Conservation (phyloP, 495 filamentous ascomycete species). For the Neurospora sp. region DNA sequence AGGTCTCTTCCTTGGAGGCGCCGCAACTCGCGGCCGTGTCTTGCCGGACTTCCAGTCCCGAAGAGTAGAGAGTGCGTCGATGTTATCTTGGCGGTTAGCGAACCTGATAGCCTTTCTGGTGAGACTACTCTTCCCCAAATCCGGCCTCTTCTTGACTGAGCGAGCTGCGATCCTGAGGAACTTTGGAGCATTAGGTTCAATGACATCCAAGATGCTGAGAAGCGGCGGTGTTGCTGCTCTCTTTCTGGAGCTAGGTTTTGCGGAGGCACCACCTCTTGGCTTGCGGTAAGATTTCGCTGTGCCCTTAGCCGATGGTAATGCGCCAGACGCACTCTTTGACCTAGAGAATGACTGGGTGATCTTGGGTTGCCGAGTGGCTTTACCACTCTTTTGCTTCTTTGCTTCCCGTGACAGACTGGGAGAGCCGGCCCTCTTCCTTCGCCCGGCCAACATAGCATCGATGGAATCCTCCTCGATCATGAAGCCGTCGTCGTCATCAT, state of each 20-base stretch:
- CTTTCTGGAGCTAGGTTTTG: neutral
- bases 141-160: slow-evolving; percentile 47
- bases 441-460: slow-evolving; percentile 42
- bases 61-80: slow-evolving; percentile 60
- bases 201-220: slow-evolving; percentile 65
- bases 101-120: slow-evolving; percentile 62
- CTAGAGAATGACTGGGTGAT: slow-evolving; percentile 33
- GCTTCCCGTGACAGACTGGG: slow-evolving; percentile 4
- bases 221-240: slow-evolving; percentile 34
- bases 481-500: slow-evolving; percentile 28
- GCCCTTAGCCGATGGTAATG: neutral
- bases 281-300: neutral
- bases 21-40: slow-evolving; percentile 39
- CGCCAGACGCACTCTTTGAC: slow-evolving; percentile 14
- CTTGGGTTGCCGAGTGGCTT: slow-evolving; percentile 30
- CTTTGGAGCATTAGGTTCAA: slow-evolving; percentile 46
- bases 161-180: slow-evolving; percentile 77
- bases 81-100: slow-evolving; percentile 59
- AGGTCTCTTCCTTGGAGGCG: slow-evolving; percentile 13
- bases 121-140: slow-evolving; percentile 66
- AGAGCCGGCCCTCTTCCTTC: slow-evolving; percentile 21
- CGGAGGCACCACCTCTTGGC: neutral
- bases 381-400: slow-evolving; percentile 21
- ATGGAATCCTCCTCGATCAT: slow-evolving; percentile 43
- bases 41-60: slow-evolving; percentile 67